phyloP scores from a whole-genome alignment of 768 basidiomycete species.

The Wakefieldia striispora region DNA sequence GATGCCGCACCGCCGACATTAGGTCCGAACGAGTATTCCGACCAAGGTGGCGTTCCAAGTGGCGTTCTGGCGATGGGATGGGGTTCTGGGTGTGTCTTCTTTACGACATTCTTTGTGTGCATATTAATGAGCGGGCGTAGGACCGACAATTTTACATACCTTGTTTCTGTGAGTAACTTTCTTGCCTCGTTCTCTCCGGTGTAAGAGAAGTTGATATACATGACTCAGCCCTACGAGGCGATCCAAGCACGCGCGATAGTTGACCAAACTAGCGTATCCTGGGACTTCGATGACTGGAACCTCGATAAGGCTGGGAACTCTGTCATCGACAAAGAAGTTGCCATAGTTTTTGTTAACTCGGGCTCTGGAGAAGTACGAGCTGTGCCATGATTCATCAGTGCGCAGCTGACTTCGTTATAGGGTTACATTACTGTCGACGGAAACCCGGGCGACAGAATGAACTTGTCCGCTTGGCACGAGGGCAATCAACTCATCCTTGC shows the following conservation, averaged over 20 bases:
- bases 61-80: conserved; percentile 90
- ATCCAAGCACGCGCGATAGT: conserved; percentile 68
- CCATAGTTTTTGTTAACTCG: conserved; percentile 77
- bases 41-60: conserved; percentile 54
- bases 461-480: conserved; percentile 39
- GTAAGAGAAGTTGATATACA: neutral
- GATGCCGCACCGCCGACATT: conserved; percentile 58
- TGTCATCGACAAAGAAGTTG: conserved; percentile 53
- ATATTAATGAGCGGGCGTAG: conserved; percentile 24
- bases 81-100: conserved; percentile 64
- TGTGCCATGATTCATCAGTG: neutral
- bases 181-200: no score
- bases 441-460: conserved; percentile 40
- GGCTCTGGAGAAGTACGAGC: conserved; percentile 72
- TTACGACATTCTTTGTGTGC: neutral
- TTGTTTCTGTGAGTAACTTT: conserved; percentile 56
- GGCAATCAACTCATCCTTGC: conserved; percentile 42
- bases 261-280: conserved; percentile 65
- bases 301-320: conserved; percentile 46
- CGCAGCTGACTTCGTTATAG: conserved; percentile 19
- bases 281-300: conserved; percentile 71
- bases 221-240: conserved; percentile 67
- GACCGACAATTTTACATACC: conserved; percentile 75
- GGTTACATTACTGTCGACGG: conserved; percentile 58
- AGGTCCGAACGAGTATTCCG: conserved; percentile 71